Evolutionary conservation across 176 grass and related monocot species (phyloP).

Genomic region (Cocos nucifera): DNA sequence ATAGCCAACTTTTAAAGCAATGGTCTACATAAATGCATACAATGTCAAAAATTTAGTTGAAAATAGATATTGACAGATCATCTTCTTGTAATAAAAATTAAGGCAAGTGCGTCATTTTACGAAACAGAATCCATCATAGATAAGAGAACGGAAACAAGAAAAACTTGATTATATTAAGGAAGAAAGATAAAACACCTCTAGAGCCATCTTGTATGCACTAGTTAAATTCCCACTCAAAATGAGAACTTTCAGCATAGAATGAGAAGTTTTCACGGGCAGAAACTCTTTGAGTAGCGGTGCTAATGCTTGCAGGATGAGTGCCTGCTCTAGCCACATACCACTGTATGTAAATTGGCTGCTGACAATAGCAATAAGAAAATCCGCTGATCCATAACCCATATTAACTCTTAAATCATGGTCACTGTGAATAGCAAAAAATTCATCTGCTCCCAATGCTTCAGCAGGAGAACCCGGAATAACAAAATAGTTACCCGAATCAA

Average conservation of each 20-base stretch:
- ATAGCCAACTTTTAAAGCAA: slow-evolving; percentile 59
- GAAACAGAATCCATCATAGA: too few relatives aligned
- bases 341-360: slow-evolving; percentile 75
- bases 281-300: slow-evolving; percentile 52
- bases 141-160: too few relatives aligned
- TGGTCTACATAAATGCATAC: slow-evolving; percentile 28
- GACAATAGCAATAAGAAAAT: slow-evolving; percentile 81
- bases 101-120: too few relatives aligned
- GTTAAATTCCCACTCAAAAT: slow-evolving; percentile 48
- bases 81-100: too few relatives aligned
- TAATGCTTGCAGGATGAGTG: slow-evolving; percentile 68
- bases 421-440: slow-evolving; percentile 22
- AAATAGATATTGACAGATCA: too few relatives aligned
- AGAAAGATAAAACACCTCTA: slow-evolving; percentile 38
- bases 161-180: too few relatives aligned
- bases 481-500: slow-evolving; percentile 93
- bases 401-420: slow-evolving; percentile 31
- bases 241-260: slow-evolving; percentile 56
- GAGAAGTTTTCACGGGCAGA: slow-evolving; percentile 37
- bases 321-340: slow-evolving; percentile 71
- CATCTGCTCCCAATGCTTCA: slow-evolving; percentile 55
- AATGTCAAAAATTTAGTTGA: too few relatives aligned
- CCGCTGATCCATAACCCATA: slow-evolving; percentile 34
- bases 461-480: slow-evolving; percentile 77
- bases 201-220: slow-evolving; percentile 37